These are phyloP conservation scores for Anthracocystis walkeri DNA, from an alignment of 1,284 basidiomycete species.

Conservation along the genomic window DNA sequence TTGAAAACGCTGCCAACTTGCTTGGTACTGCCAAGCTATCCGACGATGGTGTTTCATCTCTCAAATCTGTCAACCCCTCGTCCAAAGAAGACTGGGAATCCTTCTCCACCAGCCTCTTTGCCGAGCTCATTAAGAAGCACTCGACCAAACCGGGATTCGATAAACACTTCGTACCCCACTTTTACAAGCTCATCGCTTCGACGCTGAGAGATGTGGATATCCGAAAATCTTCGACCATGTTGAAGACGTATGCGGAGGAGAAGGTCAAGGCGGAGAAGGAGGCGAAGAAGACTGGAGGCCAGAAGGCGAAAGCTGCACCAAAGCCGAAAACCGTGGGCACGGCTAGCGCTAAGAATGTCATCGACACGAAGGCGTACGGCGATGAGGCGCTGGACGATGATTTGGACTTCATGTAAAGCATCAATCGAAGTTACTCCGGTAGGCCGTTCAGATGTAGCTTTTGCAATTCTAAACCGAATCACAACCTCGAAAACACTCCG, in stretches of 20 bases:
- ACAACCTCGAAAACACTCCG: too few relatives aligned
- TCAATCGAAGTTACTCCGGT: too few relatives aligned
- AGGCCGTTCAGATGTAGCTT: too few relatives aligned
- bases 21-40: conserved; percentile 58
- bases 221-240: conserved; percentile 56
- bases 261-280: conserved; percentile 66
- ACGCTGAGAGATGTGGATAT: conserved; percentile 65
- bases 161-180: conserved; percentile 62
- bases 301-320: conserved; percentile 29
- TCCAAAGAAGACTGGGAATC: conserved; percentile 67
- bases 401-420: conserved; percentile 67
- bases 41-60: conserved; percentile 34
- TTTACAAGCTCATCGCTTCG: conserved; percentile 47
- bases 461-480: too few relatives aligned
- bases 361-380: conserved; percentile 64
- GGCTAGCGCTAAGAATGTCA: conserved; percentile 62
- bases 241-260: conserved; percentile 64
- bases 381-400: conserved; percentile 68
- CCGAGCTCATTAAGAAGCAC: conserved; percentile 57
- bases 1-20: conserved; percentile 66
- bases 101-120: conserved; percentile 50
- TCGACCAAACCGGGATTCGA: conserved; percentile 61
- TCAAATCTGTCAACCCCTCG: conserved; percentile 50
- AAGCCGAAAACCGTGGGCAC: conserved; percentile 67
- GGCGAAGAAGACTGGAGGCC: conserved; percentile 59